Conservation (phyloP, 805 yeast species). For the Zygoascus ofunaensis region DNA sequence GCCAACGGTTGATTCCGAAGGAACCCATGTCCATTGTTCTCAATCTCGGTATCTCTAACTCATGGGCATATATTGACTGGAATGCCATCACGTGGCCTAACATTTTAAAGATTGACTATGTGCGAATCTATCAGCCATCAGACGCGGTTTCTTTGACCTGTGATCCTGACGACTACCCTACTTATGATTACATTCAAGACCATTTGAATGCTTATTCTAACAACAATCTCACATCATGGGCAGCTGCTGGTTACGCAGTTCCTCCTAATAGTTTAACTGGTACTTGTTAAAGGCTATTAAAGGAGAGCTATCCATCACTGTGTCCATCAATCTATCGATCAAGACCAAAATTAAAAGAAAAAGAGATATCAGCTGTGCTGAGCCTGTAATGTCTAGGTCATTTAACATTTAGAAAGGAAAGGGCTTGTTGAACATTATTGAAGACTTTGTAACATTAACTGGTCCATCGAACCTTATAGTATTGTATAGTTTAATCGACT, state of each 20-base stretch:
- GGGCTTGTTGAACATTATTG: too few relatives aligned
- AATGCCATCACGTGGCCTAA: slow-evolving; percentile 65
- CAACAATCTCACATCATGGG: slow-evolving; percentile 67
- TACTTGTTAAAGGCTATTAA: slow-evolving; percentile 11
- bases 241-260: slow-evolving; percentile 55
- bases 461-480: too few relatives aligned
- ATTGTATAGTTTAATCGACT: too few relatives aligned
- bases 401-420: too few relatives aligned
- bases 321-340: too few relatives aligned
- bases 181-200: slow-evolving; percentile 65
- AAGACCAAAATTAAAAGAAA: too few relatives aligned
- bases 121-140: slow-evolving; percentile 83
- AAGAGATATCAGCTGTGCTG: too few relatives aligned
- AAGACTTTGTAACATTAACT: too few relatives aligned
- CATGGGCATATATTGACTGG: slow-evolving; percentile 95
- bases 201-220: slow-evolving; percentile 65
- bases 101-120: slow-evolving; percentile 69
- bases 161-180: slow-evolving; percentile 81
- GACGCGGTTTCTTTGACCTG: slow-evolving; percentile 57
- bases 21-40: slow-evolving; percentile 90
- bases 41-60: slow-evolving; percentile 83
- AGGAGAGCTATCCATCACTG: too few relatives aligned
- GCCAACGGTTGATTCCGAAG: slow-evolving; percentile 68
- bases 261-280: slow-evolving; percentile 58
- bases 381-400: too few relatives aligned